These are phyloP conservation scores for Pseudohalonectria lignicola DNA, from an alignment of 2,329 filamentous ascomycete genomes.

Conservation along the genomic window DNA sequence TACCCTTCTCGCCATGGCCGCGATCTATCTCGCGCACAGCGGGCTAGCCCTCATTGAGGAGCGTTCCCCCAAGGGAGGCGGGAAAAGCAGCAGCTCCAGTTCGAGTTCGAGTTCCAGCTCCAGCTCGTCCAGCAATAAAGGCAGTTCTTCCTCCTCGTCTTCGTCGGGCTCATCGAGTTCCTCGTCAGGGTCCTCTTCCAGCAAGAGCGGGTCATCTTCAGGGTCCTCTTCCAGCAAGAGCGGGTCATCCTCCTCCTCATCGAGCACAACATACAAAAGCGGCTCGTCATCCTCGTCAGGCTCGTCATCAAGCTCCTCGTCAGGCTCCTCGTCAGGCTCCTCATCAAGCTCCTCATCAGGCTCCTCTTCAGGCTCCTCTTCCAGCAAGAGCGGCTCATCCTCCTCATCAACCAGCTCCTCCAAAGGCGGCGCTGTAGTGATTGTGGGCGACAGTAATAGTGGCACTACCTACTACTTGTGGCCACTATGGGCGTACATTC, in stretches of 20 bases:
- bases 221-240: neutral
- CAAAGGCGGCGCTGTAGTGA: neutral
- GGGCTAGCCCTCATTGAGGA: neutral
- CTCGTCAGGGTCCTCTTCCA: neutral
- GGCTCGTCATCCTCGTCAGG: too few relatives aligned
- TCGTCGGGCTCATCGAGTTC: neutral
- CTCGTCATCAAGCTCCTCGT: neutral
- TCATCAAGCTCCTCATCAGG: neutral
- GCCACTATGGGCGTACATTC: neutral
- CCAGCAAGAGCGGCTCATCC: neutral
- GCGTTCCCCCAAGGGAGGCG: slow-evolving; percentile 1
- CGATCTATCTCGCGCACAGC: neutral
- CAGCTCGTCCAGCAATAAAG: neutral
- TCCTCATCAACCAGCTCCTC: too few relatives aligned
- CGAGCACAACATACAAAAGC: neutral
- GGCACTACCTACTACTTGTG: neutral
- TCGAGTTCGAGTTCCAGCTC: neutral
- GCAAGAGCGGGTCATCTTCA: too few relatives aligned
- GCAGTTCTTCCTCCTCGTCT: neutral
- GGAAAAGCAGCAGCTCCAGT: neutral
- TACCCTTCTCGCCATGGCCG: too few relatives aligned
- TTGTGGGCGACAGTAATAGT: neutral
- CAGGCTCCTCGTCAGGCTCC: neutral
- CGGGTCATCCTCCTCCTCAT: neutral
- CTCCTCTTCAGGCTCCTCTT: neutral